Conservation (phyloP, 495 filamentous ascomycete genomes). For the Mytilinidion resinicola region DNA sequence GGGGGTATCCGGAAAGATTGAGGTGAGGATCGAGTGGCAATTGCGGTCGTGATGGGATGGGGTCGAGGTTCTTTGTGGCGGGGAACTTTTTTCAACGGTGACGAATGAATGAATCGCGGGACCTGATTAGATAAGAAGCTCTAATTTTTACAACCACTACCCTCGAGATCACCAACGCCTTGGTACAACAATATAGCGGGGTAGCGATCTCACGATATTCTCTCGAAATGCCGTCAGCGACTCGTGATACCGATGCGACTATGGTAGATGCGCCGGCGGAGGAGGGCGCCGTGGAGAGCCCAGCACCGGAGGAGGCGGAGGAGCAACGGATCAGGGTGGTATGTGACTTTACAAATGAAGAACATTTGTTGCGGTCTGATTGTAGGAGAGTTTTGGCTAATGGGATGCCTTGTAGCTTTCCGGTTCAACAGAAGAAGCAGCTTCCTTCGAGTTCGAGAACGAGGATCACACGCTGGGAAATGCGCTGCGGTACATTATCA, state of each 20-base stretch:
- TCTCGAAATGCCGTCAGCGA: background rate
- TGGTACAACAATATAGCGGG: background rate
- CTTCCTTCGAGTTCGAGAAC: constrained; percentile 80
- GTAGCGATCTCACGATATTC: too few relatives aligned
- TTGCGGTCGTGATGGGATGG: background rate
- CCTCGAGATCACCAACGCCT: background rate
- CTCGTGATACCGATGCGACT: background rate
- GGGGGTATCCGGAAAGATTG: constrained; percentile 6
- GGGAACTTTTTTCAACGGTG: background rate
- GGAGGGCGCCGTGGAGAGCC: background rate
- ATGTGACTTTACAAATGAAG: background rate
- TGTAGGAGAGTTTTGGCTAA: constrained; percentile 2
- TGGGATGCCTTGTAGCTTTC: constrained; percentile 34
- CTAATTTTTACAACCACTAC: background rate
- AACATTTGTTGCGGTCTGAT: background rate
- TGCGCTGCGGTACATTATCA: constrained; percentile 87
- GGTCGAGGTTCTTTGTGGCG: background rate
- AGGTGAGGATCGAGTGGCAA: background rate
- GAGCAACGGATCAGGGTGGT: constrained; percentile 20
- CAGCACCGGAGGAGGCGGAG: constrained; percentile 1
- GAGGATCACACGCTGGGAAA: constrained; percentile 97
- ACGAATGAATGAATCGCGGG: background rate
- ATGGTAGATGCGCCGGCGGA: constrained; percentile 6
- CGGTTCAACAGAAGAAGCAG: constrained; percentile 41
- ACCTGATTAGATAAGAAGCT: constrained; percentile 2